Base-by-base conservation (phyloP, 768 basidiomycete genomes). In the Krasilnikovozyma curviuscula region DNA sequence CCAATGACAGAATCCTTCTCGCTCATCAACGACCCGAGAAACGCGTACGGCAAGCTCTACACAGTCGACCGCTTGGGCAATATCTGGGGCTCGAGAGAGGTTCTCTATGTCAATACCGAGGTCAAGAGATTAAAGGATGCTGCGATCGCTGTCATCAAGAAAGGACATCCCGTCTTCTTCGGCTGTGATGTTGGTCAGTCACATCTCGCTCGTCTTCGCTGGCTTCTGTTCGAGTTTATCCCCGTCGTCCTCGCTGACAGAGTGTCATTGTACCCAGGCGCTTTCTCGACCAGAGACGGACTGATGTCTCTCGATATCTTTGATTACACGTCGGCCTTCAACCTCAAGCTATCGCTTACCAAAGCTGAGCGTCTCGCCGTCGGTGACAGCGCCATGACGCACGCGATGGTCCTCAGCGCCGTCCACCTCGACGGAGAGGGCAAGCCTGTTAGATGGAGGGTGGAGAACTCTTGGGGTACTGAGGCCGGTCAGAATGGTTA, bases 381-480 rank as follows among this genome's bases (percentile, higher is more conserved):
- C 25, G 25, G 27, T 18, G 42, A 44, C 29, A 29, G 27, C 5
- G 40, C n/a, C 24, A 41, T 37, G 35, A 95, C 88, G 1, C 89
- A 95, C 62, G 65, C 66, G 0, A 68, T 85, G 83, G 84, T 91
- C 35, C 89, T 95, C 62, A 78, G 81, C 16, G 89, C 75, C 16
- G 89, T 89, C 16, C 89, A 95, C 60, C 68, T 93, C 41, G 86
- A 89, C 59, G 64, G 68, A 12, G 66, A 62, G 46, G 84, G 83
- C 44, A 75, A 73, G 49, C 79, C 86, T 0, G 65, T 89, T 18
- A 73, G 85, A n/a, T 97, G 85, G 73, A 84, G 85, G 66, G 83
- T 97, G 18, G 91, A 97, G 71, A 97, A 97, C 68, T 81, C 79
- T 3, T 97, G 91, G 91, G 82, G 83, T 14, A 76, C 77, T 24